Evolutionary conservation across 192 early-diverging fungal species (phyloP), one percentile per base, ranked within the genome.

Genomic region (Powellomyces hirtus): DNA sequence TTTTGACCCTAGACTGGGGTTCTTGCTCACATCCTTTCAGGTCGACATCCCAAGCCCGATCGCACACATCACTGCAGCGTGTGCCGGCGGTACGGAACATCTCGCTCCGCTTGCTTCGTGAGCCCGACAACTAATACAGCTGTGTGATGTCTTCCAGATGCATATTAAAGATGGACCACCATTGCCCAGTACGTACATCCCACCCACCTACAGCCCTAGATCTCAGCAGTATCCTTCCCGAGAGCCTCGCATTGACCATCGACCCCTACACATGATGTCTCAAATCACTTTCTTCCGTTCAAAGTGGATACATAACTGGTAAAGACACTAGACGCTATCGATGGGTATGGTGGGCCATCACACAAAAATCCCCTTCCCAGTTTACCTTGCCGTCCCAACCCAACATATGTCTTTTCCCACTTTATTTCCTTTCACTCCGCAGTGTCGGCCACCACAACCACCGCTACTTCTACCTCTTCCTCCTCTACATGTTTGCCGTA

Each of bases 401-500:
- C 27, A 1, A 2, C 18, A 37, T 2, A 0, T 55, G 22, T 30
- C 2, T 14, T 31, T 53, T 34, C 3, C 27, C 44, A 6, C 4
- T 3, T 30, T 24, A 8, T 35, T 57, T 22, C 20, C 10, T 49
- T 66, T 20, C 22, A 38, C 38, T 52, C 18, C 11, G 38, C 59
- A 76, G 79, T 66, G 83, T 84, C 4, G 83, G 83, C 10, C 63
- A 72, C 56, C 30, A 72, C 58, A 84, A 84, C 62, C 80, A 84
- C 52, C 74, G 78, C 14, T 84, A 84, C 66, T 84, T 84, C 58
- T 78, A 75, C 64, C 68, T 82, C 40, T 81, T 84, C 52, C 73
- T 81, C 14, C 38, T 73, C 40, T 80, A 77, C 58, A 58, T 79
- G 34, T 46, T 62, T 2, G 27, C 75, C 20, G 82, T 36, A 10